Evolutionary conservation across 495 filamentous ascomycete genomes (phyloP), one percentile per base, ranked within the genome.

Genomic region (Rhizodiscina lignyota): DNA sequence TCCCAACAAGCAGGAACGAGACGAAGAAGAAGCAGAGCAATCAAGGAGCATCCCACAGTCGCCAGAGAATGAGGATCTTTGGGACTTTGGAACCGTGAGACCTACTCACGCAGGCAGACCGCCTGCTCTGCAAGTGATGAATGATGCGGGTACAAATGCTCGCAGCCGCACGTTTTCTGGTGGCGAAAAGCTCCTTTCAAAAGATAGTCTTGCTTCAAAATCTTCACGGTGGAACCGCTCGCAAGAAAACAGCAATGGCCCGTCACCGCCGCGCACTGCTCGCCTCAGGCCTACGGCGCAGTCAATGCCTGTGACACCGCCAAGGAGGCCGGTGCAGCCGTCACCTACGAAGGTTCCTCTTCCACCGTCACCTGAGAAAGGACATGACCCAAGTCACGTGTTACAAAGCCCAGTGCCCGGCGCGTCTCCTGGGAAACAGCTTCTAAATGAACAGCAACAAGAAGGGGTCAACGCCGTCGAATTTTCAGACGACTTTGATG

Each of bases 41-140:
- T 34, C 51, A 4, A 38, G 48, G 1, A 40, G 40, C 17, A 38
- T 38, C 28, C 36, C 36, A 20, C 26, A 34, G n/a, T 33, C 33
- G n/a, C 45, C 46, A 17, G 50, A 50, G 4, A 46, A 85, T 34
- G 77, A 85, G 44, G 83, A 93, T 51, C 71, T 93, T 40, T 94
- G 86, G 86, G 86, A 94, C 55, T 94, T 94, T 63, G 85, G 86
- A 18, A 94, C 86, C 1, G 78, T 93, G 32, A 66, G 83, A 29
- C 73, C 85, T 20, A 72, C 67, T 16, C 70, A 64, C 32, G n/a
- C n/a, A n/a, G 68, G 66, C 21, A 62, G 76, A 48, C 63, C 60
- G 18, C 43, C 44, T 5, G 72, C 58, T 8, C 56, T 83, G 16
- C 74, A 70, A 36, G 61, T 73, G 0, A 72, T 89, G 71, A 81